phyloP scores from a whole-genome alignment of 352 stramenopile species.

The Salisapilia sapeloensis region DNA sequence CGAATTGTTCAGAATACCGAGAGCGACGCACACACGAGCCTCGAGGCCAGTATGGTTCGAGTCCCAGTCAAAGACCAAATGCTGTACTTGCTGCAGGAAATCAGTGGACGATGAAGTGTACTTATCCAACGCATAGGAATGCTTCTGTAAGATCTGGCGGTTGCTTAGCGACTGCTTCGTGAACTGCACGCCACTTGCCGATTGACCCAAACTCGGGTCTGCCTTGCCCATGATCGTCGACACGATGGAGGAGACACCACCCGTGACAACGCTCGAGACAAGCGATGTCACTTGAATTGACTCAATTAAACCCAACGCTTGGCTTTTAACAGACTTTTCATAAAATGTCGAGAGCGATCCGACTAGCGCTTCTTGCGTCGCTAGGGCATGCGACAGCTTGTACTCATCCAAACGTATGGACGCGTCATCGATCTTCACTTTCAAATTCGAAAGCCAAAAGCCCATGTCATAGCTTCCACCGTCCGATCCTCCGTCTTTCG shows the following conservation, averaged over 20 bases:
- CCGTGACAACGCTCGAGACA: conserved; percentile 65
- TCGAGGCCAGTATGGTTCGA: conserved; percentile 70
- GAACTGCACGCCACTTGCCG: conserved; percentile 33
- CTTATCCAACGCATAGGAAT: conserved; percentile 26
- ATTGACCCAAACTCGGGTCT: conserved; percentile 22
- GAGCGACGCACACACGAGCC: conserved; percentile 49
- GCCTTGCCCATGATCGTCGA: conserved; percentile 70
- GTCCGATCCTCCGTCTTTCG: conserved; percentile 45
- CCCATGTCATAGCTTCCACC: no score
- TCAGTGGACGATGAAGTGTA: conserved; percentile 27
- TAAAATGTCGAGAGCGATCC: conserved; percentile 55
- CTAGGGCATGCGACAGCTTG: conserved; percentile 40
- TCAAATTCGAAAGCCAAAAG: conserved; percentile 72
- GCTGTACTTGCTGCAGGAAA: conserved; percentile 43
- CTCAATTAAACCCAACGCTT: conserved; percentile 65
- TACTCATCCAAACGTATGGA: conserved; percentile 59
- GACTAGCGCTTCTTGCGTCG: conserved; percentile 55
- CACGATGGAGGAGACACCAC: conserved; percentile 56
- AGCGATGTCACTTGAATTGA: conserved; percentile 76
- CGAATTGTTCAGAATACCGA: conserved; percentile 69
- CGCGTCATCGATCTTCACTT: conserved; percentile 76
- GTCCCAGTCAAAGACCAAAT: conserved; percentile 76
- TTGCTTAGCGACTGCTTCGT: conserved; percentile 68
- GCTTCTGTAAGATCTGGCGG: conserved; percentile 50
- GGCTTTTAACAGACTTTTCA: conserved; percentile 63